Percentiles rank a stretch among this genome's conserved stretches.
Evolutionary conservation across 495 filamentous ascomycete species (phyloP).

Genomic region (Parmelia sp.): DNA sequence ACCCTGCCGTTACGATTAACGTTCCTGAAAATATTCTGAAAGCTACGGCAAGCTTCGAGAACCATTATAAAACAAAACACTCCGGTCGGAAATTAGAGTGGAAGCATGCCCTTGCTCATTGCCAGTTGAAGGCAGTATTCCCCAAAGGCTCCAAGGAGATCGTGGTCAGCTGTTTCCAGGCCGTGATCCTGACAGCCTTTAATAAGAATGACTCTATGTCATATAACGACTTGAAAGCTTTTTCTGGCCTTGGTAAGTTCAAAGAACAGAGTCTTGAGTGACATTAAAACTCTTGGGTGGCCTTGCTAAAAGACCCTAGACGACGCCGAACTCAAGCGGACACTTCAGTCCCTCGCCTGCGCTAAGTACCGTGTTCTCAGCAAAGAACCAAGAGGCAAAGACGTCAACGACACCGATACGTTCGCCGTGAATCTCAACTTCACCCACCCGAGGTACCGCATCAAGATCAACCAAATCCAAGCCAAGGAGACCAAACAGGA

Average conservation of each 20-base stretch:
- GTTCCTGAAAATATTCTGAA: constrained; percentile 65
- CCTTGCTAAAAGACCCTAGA: constrained; percentile 38
- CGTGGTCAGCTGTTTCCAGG: constrained; percentile 82
- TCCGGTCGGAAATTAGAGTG: constrained; percentile 77
- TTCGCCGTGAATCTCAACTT: constrained; percentile 77
- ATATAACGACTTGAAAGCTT: constrained; percentile 63
- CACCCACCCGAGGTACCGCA: constrained; percentile 71
- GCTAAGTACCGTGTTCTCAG: constrained; percentile 77
- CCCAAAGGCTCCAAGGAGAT: constrained; percentile 75
- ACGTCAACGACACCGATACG: constrained; percentile 67
- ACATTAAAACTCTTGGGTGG: neutral
- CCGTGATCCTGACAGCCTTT: constrained; percentile 87
- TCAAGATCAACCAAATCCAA: constrained; percentile 99
- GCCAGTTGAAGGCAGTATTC: constrained; percentile 72
- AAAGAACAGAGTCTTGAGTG: neutral
- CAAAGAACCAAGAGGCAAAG: constrained; percentile 79
- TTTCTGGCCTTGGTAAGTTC: constrained; percentile 59
- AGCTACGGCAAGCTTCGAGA: constrained; percentile 66
- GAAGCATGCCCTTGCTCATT: constrained; percentile 88
- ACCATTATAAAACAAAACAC: constrained; percentile 80
- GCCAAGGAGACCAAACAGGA: constrained; percentile 88
- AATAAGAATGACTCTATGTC: constrained; percentile 60
- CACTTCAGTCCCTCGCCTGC: constrained; percentile 89
- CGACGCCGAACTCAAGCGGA: constrained; percentile 74
- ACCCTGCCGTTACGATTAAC: constrained; percentile 69